These are phyloP conservation scores for Calamus simplicifolius DNA, from an alignment of 176 grass and related monocot genomes.

Conservation along the genomic window DNA sequence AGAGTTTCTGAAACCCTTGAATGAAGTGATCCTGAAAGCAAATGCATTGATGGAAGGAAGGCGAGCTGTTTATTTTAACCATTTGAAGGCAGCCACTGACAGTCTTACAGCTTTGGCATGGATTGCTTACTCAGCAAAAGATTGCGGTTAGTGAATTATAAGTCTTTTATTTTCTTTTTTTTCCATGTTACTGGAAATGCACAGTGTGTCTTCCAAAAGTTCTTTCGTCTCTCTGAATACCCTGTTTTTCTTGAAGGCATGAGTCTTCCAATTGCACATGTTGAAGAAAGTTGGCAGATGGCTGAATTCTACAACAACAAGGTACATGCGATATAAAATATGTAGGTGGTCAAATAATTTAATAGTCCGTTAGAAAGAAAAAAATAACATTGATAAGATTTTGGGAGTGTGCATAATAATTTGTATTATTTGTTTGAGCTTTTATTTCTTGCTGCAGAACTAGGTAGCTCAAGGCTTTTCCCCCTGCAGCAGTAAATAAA, in stretches of 20 bases:
- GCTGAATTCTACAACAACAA: constrained; percentile 66
- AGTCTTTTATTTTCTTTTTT: constrained; percentile 1
- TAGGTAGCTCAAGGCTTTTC: no score
- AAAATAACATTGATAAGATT: no score
- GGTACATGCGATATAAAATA: constrained; percentile 2
- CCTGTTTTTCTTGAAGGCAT: constrained; percentile 23
- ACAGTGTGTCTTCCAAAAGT: background rate
- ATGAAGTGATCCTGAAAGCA: constrained; percentile 36
- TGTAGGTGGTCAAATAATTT: no score
- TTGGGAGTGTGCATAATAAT: no score
- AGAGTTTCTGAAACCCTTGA: constrained; percentile 38
- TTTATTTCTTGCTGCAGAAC: no score
- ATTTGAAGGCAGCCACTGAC: constrained; percentile 47
- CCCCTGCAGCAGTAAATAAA: no score
- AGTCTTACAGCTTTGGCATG: constrained; percentile 45
- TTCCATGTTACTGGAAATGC: background rate
- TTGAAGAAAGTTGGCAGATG: constrained; percentile 62
- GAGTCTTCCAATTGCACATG: constrained; percentile 53
- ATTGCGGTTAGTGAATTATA: constrained; percentile 32
- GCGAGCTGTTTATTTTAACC: constrained; percentile 33
- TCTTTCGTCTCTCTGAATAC: background rate
- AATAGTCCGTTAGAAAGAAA: no score
- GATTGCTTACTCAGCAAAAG: constrained; percentile 48
- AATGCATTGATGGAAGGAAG: constrained; percentile 30
- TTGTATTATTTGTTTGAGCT: no score